Percentiles rank a stretch among this genome's conserved stretches.
Evolutionary conservation across 345 rosid species (phyloP).

Genomic region (Carallia brachiata): DNA sequence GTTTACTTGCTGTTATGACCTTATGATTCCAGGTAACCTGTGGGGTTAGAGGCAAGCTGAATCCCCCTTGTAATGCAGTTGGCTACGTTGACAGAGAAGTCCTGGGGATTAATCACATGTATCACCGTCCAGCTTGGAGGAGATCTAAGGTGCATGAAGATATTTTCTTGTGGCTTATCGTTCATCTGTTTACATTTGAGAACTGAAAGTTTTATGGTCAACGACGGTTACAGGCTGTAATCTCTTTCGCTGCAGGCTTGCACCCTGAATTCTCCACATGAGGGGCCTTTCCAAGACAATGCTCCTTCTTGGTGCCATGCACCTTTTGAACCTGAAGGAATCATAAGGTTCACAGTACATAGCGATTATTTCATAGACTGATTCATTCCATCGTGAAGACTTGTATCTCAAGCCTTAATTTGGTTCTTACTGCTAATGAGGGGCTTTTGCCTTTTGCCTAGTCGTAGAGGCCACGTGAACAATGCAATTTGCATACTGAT

Average conservation of each 20-base stretch:
- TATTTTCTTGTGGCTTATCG: background rate
- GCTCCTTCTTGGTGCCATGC: conserved; percentile 91
- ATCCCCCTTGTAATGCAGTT: conserved; percentile 87
- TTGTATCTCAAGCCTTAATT: too few species aligned
- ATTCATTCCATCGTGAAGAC: background rate
- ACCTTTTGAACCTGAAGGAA: conserved; percentile 94
- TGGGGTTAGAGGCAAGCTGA: conserved; percentile 67
- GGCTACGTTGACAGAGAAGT: conserved; percentile 73
- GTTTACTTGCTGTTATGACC: background rate
- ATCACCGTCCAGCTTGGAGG: conserved; percentile 85
- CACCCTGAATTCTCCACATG: conserved; percentile 60
- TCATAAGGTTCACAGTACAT: conserved; percentile 50
- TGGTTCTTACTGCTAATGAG: too few species aligned
- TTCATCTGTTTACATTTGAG: background rate
- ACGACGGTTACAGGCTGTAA: conserved; percentile 14
- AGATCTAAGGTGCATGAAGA: conserved; percentile 60
- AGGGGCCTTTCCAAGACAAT: conserved; percentile 45
- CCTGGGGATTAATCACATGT: conserved; percentile 73
- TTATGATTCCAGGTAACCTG: conserved; percentile 55
- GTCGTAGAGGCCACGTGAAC: too few species aligned
- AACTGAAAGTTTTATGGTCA: conserved; percentile 6
- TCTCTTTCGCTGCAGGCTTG: conserved; percentile 56
- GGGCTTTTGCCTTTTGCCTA: too few species aligned
- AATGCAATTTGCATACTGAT: too few species aligned
- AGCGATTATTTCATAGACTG: background rate